Percentiles rank a stretch among this genome's conserved stretches.
phyloP scores from a whole-genome alignment of 176 grass and related monocot genomes.

The Carex kokanica region DNA sequence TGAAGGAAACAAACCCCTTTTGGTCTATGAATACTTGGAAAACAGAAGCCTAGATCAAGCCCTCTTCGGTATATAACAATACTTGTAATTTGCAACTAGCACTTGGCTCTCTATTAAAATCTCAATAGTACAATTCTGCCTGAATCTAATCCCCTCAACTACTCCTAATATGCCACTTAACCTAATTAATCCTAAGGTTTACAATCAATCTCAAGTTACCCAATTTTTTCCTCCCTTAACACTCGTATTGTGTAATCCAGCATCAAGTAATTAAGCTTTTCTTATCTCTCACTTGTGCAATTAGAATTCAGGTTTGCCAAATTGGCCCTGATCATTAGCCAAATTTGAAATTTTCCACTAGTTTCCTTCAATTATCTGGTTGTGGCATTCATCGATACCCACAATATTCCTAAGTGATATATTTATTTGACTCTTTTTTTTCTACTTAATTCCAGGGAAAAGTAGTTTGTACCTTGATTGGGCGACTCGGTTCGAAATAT shows the following conservation, averaged over 20 bases:
- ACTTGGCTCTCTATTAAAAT: not conserved
- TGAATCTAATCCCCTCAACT: not conserved
- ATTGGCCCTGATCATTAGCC: not conserved
- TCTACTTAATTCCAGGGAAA: slow-evolving; percentile 21
- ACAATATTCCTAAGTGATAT: not conserved
- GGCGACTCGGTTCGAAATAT: slow-evolving; percentile 42
- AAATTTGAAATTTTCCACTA: not conserved
- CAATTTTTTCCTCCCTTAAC: not conserved
- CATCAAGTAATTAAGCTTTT: not conserved
- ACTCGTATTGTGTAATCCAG: not conserved
- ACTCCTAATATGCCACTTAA: not conserved
- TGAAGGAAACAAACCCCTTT: slow-evolving; percentile 33
- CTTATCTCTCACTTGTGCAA: not conserved
- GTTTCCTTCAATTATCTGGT: not conserved
- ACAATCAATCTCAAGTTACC: not conserved
- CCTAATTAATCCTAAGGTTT: not conserved
- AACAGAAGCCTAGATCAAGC: slow-evolving; percentile 43
- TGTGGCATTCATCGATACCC: not conserved
- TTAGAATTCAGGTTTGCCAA: not conserved
- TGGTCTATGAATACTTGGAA: slow-evolving; percentile 51
- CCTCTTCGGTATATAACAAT: slow-evolving; percentile 32
- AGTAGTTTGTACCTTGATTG: slow-evolving; percentile 38
- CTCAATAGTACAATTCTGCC: not conserved
- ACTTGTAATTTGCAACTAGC: not conserved
- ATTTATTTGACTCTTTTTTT: not conserved